Percentiles rank a stretch among this genome's conserved stretches.
Conservation (phyloP, 345 rosid genomes). For the Chamaenerion angustifolium region DNA sequence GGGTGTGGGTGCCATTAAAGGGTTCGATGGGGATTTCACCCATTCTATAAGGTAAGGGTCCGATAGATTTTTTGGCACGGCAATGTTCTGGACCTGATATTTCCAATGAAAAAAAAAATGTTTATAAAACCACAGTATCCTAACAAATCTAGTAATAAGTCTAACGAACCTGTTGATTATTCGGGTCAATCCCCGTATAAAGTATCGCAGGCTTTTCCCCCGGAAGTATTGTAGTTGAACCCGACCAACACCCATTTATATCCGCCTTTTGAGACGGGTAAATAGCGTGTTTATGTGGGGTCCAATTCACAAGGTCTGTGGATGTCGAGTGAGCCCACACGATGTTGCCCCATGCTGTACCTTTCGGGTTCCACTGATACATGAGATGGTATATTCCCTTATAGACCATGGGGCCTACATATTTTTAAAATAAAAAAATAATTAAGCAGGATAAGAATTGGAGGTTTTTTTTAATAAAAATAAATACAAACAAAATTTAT, state of each 20-base stretch:
- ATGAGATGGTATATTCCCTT: conserved; percentile 48
- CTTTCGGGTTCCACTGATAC: conserved; percentile 47
- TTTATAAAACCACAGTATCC: too few relatives aligned
- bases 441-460: too few relatives aligned
- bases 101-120: too few relatives aligned
- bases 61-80: conserved; percentile 25
- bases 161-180: conserved; percentile 14
- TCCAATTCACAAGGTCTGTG: conserved; percentile 44
- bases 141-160: too few relatives aligned
- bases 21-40: conserved; percentile 31
- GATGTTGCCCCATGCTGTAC: conserved; percentile 44
- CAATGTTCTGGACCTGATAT: conserved; percentile 23
- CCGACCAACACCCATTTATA: conserved; percentile 40
- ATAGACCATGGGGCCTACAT: conserved; percentile 36
- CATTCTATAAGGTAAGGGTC: conserved; percentile 37
- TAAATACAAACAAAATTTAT: too few relatives aligned
- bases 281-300: conserved; percentile 24
- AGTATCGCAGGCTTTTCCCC: conserved; percentile 23
- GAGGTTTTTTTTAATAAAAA: too few relatives aligned
- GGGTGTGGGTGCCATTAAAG: conserved; percentile 18
- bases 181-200: conserved; percentile 35
- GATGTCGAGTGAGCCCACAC: conserved; percentile 57
- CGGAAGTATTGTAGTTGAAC: conserved; percentile 36
- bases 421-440: not conserved
- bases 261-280: conserved; percentile 27